Base-by-base conservation (phyloP, 805 yeast species). In the Myxozyma melibiosi region DNA sequence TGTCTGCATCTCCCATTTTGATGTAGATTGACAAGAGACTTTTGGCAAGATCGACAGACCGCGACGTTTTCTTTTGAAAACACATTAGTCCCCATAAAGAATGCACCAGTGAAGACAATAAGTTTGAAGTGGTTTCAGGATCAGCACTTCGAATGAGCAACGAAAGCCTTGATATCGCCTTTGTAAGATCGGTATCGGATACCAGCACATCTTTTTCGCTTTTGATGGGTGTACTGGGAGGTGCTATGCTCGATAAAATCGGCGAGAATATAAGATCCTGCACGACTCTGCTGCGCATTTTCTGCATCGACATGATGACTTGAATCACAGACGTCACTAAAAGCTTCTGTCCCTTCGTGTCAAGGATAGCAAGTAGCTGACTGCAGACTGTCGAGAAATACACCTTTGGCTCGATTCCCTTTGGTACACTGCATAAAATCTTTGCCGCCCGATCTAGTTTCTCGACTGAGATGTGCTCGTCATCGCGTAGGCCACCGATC, bases 401-500 rank as follows among this genome's bases (percentile, higher is more conserved):
- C 0, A 68, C 76, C 0, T 67, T 70, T 0, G 83, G 74, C 0
- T 76, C 53, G 7, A 85, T 66, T 0, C 67, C 65, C 45, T 71
- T 73, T 0, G 97, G 97, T 58, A 84, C 84, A 16, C 84, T 71
- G 28, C 86, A 68, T 14, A 92, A 69, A 1, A 89, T 77, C 40
- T 78, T 79, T n/a, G 87, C 81, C 0, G 88, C 86, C 55, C 84
- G 80, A 27, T 82, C 83, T 46, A 88, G 76, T 62, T 83, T 86
- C 31, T 81, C 83, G n/a, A 84, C 71, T 61, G 84, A 84, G 13
- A 90, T 71, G 11, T 82, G 84, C 54, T 86, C 92, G 52, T 78
- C 77, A 40, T 89, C 95, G 55, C 96, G 75, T 25, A 88, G 74
- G 0, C 96, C 96, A 13, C 87, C 74, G 0, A 88, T 76, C 61